Conservation (phyloP, 148 eudicot genomes). For the Suaeda aralocaspica region DNA sequence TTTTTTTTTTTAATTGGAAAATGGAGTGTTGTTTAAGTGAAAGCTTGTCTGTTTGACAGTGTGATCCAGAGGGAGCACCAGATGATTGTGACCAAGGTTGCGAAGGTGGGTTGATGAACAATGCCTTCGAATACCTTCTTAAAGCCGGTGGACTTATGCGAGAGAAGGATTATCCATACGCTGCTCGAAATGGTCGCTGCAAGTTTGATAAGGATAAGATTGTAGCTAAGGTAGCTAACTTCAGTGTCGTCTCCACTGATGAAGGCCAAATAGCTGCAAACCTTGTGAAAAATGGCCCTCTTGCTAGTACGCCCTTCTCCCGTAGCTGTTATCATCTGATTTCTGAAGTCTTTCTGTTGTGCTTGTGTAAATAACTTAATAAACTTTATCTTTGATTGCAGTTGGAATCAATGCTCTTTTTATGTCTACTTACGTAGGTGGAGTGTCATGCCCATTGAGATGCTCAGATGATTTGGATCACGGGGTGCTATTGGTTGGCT, state of each 20-base stretch:
- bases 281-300: constrained; percentile 66
- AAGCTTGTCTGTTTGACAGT: constrained; percentile 27
- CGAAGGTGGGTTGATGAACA: constrained; percentile 72
- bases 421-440: constrained; percentile 54
- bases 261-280: constrained; percentile 71
- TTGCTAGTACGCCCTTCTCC: constrained; percentile 39
- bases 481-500: constrained; percentile 64
- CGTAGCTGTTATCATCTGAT: background rate
- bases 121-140: constrained; percentile 62
- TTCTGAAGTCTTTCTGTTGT: background rate
- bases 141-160: constrained; percentile 60
- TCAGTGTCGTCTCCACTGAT: constrained; percentile 54
- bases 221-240: constrained; percentile 55
- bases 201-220: constrained; percentile 62
- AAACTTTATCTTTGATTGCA: too few species aligned
- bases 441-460: constrained; percentile 64
- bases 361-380: background rate
- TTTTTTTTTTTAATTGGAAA: background rate
- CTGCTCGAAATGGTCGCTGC: constrained; percentile 44
- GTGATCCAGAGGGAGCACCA: constrained; percentile 62
- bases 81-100: constrained; percentile 63
- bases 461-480: constrained; percentile 56
- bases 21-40: background rate
- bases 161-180: constrained; percentile 63
- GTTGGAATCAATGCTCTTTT: constrained; percentile 65